phyloP scores from a whole-genome alignment of 2,329 filamentous ascomycete species.

The Peltaster fructicola region DNA sequence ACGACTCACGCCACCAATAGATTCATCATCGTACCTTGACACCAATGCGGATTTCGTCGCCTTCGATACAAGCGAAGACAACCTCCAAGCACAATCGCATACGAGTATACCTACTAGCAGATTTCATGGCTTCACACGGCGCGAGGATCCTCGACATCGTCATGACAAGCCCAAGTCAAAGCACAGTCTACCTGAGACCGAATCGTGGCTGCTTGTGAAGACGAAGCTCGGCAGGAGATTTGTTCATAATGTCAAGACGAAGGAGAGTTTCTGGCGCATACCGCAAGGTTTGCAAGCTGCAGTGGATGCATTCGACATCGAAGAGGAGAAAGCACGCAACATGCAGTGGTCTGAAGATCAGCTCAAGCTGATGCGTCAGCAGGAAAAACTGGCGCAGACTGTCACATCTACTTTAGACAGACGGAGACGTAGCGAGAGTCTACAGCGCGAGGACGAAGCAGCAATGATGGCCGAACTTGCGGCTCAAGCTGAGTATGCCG shows the following conservation, averaged over 20 bases:
- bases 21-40: no score
- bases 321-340: conserved; percentile 29
- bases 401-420: conserved; percentile 7
- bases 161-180: conserved; percentile 68
- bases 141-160: conserved; percentile 18
- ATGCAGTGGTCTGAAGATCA: conserved; percentile 17
- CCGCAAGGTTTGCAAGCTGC: conserved; percentile 71
- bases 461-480: conserved; percentile 18
- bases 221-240: conserved; percentile 83
- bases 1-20: no score
- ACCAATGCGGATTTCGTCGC: no score
- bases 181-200: conserved; percentile 58
- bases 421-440: conserved; percentile 14
- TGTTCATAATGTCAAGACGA: conserved; percentile 71
- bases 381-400: conserved; percentile 8
- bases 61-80: no score
- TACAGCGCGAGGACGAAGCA: conserved; percentile 19
- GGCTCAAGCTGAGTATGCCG: conserved; percentile 16
- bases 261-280: conserved; percentile 88
- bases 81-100: no score
- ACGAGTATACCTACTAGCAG: no score
- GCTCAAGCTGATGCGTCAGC: conserved; percentile 12
- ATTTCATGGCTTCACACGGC: no score
- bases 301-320: conserved; percentile 49
- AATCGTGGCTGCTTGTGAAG: conserved; percentile 82